These are phyloP conservation scores for Solanum gracilifrons DNA, from an alignment of 257 asterid species.

Conservation along the genomic window DNA sequence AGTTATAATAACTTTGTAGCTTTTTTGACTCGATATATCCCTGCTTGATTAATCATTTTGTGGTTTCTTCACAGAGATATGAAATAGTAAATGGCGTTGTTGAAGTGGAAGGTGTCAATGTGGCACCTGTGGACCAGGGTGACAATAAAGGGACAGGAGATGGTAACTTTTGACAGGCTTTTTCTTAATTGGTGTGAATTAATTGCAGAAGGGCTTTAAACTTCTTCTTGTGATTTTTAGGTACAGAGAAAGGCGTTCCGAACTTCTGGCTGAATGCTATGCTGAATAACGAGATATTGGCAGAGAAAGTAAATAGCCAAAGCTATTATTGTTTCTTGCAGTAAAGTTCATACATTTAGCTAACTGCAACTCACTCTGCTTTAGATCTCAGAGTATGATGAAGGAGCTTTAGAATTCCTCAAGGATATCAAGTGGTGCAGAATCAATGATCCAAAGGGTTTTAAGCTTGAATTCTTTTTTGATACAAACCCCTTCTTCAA, in stretches of 20 bases:
- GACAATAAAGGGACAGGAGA: conserved; percentile 39
- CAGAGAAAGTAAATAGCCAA: conserved; percentile 45
- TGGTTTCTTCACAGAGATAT: conserved; percentile 37
- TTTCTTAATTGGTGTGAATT: background rate
- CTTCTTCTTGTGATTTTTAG: background rate
- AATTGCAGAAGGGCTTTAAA: background rate
- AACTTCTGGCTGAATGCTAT: conserved; percentile 71
- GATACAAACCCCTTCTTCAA: conserved; percentile 72
- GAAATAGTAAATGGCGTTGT: conserved; percentile 66
- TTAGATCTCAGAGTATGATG: conserved; percentile 75
- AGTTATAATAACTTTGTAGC: background rate
- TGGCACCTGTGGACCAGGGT: conserved; percentile 20
- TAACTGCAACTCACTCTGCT: background rate
- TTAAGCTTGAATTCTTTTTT: conserved; percentile 73
- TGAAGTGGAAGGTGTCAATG: conserved; percentile 65
- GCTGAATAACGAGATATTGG: conserved; percentile 55
- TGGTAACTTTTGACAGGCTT: conserved; percentile 1
- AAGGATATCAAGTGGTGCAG: conserved; percentile 69
- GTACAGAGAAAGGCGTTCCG: conserved; percentile 73
- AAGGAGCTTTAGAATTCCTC: conserved; percentile 66
- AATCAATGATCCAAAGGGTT: conserved; percentile 61
- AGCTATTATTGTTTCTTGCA: background rate
- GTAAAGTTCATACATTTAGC: background rate
- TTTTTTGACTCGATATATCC: background rate
- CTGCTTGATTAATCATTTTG: background rate